These are phyloP conservation scores for Populus simonii DNA, from an alignment of 345 rosid genomes.

Conservation along the genomic window DNA sequence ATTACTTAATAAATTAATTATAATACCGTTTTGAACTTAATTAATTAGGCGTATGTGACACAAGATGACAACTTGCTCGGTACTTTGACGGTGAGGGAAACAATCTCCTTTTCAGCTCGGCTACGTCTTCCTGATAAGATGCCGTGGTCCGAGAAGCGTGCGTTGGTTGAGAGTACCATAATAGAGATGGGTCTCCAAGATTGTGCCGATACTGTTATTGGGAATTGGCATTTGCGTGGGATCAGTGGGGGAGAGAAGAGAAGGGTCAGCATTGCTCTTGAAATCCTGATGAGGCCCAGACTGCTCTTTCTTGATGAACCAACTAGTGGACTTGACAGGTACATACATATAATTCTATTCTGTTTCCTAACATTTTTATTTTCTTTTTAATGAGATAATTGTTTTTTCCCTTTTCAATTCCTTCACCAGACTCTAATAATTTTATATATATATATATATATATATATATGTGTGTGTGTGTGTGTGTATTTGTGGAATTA, in stretches of 20 bases:
- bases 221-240: constrained; percentile 95
- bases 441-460: not conserved
- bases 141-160: constrained; percentile 74
- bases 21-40: too few species aligned
- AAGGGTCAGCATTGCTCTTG: constrained; percentile 90
- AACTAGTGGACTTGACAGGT: constrained; percentile 98
- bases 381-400: not conserved
- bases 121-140: constrained; percentile 85
- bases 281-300: constrained; percentile 90
- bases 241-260: constrained; percentile 94
- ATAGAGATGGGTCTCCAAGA: constrained; percentile 95
- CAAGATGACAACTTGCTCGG: constrained; percentile 98
- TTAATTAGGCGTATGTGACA: constrained; percentile 78
- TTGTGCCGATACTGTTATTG: constrained; percentile 86
- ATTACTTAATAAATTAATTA: too few species aligned
- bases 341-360: not conserved
- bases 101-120: constrained; percentile 75
- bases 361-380: not conserved
- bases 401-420: too few species aligned
- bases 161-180: constrained; percentile 80
- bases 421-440: too few species aligned
- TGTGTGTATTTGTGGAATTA: too few species aligned
- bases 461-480: too few species aligned
- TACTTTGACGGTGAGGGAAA: constrained; percentile 88
- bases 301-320: constrained; percentile 95